Evolutionary conservation across 2,329 filamentous ascomycete species (phyloP).

Genomic region (Cladosporium oxysporum): DNA sequence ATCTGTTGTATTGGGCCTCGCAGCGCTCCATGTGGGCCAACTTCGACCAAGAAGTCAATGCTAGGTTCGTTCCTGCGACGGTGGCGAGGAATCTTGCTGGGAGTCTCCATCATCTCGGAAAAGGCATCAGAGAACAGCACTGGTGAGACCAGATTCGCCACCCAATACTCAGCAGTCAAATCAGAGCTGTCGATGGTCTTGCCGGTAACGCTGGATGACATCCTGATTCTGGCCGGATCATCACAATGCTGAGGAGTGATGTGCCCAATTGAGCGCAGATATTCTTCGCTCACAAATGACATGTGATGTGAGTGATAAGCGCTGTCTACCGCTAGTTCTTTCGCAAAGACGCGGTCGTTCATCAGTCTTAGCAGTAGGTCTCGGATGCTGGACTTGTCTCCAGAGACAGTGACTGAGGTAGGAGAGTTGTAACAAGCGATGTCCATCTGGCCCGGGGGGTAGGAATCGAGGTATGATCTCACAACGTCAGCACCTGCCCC

Average conservation of each 20-base stretch:
- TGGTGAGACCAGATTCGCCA: neutral
- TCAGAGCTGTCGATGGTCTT: neutral
- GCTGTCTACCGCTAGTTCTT: constrained; percentile 41
- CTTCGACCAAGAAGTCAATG: neutral
- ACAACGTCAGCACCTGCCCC: constrained; percentile 17
- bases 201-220: neutral
- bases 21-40: neutral
- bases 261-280: neutral
- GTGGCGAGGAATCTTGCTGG: neutral
- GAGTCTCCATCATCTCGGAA: neutral
- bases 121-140: neutral
- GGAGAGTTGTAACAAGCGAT: constrained; percentile 25
- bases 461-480: constrained; percentile 12
- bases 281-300: neutral
- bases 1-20: neutral
- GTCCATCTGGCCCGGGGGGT: neutral
- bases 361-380: neutral
- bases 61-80: neutral
- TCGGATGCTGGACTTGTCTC: constrained; percentile 33
- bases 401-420: constrained; percentile 48
- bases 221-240: neutral
- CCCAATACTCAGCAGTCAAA: neutral
- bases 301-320: constrained; percentile 50
- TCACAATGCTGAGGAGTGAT: neutral
- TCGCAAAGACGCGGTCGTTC: constrained; percentile 23